Conservation (phyloP, 495 filamentous ascomycete species). For the Penicillium paxilli region DNA sequence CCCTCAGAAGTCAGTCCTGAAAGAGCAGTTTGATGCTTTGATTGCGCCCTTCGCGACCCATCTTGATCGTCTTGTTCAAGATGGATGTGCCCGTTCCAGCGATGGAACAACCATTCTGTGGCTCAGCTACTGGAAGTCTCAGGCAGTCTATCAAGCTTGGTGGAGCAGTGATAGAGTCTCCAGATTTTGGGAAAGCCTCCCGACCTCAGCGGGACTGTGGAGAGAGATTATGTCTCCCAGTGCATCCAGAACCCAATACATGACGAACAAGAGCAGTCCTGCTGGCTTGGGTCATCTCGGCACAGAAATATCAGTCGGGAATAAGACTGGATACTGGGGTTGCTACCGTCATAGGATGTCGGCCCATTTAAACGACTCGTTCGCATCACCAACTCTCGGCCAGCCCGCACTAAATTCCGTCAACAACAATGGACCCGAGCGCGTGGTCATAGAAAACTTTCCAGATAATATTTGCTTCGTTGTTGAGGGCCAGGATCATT, state of each 20-base stretch:
- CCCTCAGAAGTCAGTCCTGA: not conserved
- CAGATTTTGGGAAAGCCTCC: constrained; percentile 24
- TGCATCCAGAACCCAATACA: constrained; percentile 16
- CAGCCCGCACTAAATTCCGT: not conserved
- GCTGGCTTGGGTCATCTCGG: constrained; percentile 20
- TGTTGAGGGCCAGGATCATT: constrained; percentile 31
- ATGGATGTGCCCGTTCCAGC: not conserved
- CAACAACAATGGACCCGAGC: constrained; percentile 9
- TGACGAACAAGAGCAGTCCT: constrained; percentile 12
- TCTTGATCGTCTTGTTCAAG: constrained; percentile 13
- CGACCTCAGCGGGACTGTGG: constrained; percentile 27
- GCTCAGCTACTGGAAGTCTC: constrained; percentile 20
- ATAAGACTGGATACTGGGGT: constrained; percentile 36
- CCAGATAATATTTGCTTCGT: constrained; percentile 33
- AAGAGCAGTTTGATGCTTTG: not conserved
- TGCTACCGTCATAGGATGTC: constrained; percentile 26
- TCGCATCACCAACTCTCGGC: not conserved
- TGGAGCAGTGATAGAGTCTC: constrained; percentile 13
- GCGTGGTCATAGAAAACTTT: constrained; percentile 14
- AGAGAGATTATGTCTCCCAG: constrained; percentile 26
- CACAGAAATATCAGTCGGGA: constrained; percentile 4
- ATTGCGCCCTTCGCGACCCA: constrained; percentile 1
- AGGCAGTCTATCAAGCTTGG: constrained; percentile 10
- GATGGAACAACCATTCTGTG: constrained; percentile 9
- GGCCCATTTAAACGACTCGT: constrained; percentile 1